Evolutionary conservation across 106 monocot species (phyloP).

Genomic region (Phalaenopsis equestris): DNA sequence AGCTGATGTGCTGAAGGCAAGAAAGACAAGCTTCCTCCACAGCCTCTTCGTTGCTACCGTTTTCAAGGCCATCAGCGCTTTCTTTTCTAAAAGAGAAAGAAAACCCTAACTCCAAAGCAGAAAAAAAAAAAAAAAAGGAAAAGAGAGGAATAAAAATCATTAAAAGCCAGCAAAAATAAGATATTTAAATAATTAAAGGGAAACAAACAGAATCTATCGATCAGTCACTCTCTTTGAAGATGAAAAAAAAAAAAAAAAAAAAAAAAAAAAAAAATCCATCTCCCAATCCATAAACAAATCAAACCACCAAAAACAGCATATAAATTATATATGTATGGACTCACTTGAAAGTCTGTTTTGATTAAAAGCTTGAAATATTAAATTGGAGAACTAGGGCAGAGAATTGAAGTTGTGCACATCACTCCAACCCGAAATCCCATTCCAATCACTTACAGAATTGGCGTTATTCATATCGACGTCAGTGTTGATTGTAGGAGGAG

Average conservation of each 20-base stretch:
- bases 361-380: neutral
- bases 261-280: neutral
- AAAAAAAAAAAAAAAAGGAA: no score
- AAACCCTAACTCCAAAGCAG: conserved; percentile 6
- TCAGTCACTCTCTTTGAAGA: neutral
- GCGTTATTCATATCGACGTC: neutral
- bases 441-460: conserved; percentile 3
- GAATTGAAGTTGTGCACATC: conserved; percentile 14
- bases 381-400: conserved; percentile 1
- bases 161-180: neutral
- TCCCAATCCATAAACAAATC: neutral
- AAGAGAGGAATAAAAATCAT: no score
- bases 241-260: neutral
- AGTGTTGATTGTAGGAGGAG: neutral
- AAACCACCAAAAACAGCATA: neutral
- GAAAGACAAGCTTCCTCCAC: neutral
- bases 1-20: neutral
- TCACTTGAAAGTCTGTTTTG: neutral
- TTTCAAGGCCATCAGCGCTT: neutral
- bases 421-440: conserved; percentile 16
- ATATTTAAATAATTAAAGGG: neutral
- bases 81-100: neutral
- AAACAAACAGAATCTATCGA: neutral
- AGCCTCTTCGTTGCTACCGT: neutral
- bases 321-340: neutral